Percentiles rank a stretch among this genome's conserved stretches.
These are phyloP conservation scores for Botryotinia convoluta DNA, from an alignment of 2,329 filamentous ascomycete species.

Conservation along the genomic window DNA sequence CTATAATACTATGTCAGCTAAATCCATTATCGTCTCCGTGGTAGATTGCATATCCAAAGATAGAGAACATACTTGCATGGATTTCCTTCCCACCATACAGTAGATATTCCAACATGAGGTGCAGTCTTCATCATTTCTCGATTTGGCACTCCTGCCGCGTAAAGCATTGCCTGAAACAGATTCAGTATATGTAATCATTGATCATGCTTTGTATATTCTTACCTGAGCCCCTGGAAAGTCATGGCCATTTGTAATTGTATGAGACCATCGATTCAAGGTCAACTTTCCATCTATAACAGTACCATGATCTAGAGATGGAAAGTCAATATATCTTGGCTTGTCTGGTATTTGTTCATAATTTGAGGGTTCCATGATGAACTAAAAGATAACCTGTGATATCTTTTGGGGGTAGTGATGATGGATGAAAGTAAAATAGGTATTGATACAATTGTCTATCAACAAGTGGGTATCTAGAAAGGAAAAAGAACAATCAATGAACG, in stretches of 20 bases:
- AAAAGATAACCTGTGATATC: neutral
- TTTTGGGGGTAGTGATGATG: neutral
- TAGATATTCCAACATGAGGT: slow-evolving; percentile 86
- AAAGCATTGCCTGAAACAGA: slow-evolving; percentile 77
- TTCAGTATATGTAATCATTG: neutral
- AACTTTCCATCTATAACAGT: slow-evolving; percentile 51
- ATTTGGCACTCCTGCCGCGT: slow-evolving; percentile 84
- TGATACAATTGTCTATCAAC: neutral
- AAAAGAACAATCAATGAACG: neutral
- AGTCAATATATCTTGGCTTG: slow-evolving; percentile 36
- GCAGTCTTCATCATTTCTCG: slow-evolving; percentile 83
- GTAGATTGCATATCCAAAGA: neutral
- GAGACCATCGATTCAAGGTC: slow-evolving; percentile 83
- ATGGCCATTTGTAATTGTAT: slow-evolving; percentile 64
- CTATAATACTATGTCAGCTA: slow-evolving; percentile 35
- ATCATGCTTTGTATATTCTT: slow-evolving; percentile 28
- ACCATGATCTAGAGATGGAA: slow-evolving; percentile 34
- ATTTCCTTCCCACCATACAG: slow-evolving; percentile 97
- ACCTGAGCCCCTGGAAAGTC: slow-evolving; percentile 76
- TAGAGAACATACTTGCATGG: slow-evolving; percentile 76
- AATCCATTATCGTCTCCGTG: slow-evolving; percentile 18
- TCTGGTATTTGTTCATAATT: slow-evolving; percentile 28
- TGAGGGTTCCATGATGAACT: slow-evolving; percentile 31
- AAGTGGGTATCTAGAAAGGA: neutral
- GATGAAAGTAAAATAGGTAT: neutral